Percentiles rank a stretch among this genome's conserved stretches.
Conservation (phyloP, 495 filamentous ascomycete species). For the Xylaria flabelliformis region DNA sequence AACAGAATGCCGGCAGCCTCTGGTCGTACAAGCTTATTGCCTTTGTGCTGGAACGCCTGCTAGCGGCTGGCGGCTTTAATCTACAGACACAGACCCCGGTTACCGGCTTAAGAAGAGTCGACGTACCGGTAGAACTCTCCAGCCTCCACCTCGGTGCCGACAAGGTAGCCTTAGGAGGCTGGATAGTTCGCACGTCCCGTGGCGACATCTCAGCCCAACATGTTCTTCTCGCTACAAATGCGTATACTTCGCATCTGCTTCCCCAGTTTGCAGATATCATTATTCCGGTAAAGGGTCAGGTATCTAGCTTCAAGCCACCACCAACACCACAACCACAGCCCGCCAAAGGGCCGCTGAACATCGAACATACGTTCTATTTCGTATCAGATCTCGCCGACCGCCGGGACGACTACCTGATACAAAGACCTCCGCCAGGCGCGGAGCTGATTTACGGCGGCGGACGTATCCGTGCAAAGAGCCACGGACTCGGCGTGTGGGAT, state of each 20-base stretch:
- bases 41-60: constrained; percentile 63
- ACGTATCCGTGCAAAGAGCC: constrained; percentile 51
- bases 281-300: constrained; percentile 75
- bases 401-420: constrained; percentile 76
- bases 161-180: constrained; percentile 37
- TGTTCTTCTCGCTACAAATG: constrained; percentile 81
- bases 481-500: constrained; percentile 63
- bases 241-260: constrained; percentile 73
- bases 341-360: constrained; percentile 34
- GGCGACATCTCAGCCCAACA: constrained; percentile 64
- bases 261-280: constrained; percentile 72
- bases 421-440: constrained; percentile 62
- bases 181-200: constrained; percentile 66
- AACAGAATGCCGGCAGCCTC: constrained; percentile 53
- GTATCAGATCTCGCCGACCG: constrained; percentile 43
- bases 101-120: constrained; percentile 45
- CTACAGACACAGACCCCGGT: constrained; percentile 78
- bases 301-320: constrained; percentile 63
- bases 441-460: constrained; percentile 71
- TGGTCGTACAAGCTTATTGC: constrained; percentile 86
- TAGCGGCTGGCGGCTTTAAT: constrained; percentile 60
- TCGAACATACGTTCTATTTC: constrained; percentile 68
- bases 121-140: constrained; percentile 26
- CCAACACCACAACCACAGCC: constrained; percentile 49
- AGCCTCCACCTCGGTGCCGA: constrained; percentile 12